phyloP scores from a whole-genome alignment of 2,329 filamentous ascomycete genomes.

The Neopestalotiopsis sp. region DNA sequence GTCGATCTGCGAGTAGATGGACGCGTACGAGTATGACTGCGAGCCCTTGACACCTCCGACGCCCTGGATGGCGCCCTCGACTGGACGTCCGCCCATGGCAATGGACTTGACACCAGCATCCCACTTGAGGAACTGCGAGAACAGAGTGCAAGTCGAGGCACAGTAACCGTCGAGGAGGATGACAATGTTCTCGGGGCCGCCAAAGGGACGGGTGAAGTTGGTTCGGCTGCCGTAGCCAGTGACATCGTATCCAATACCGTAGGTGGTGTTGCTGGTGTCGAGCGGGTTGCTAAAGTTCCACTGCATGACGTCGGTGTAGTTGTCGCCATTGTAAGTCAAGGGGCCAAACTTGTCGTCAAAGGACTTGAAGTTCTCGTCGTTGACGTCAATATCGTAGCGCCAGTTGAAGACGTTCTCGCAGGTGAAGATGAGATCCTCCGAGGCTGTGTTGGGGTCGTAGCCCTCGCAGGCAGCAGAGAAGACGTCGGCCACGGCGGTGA shows the following conservation, averaged over 20 bases:
- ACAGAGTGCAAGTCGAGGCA: conserved; percentile 62
- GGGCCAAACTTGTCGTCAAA: conserved; percentile 50
- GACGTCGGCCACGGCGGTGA: conserved; percentile 37
- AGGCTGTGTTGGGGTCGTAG: conserved; percentile 32
- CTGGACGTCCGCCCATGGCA: conserved; percentile 55
- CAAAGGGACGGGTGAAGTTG: conserved; percentile 58
- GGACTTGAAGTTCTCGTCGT: conserved; percentile 54
- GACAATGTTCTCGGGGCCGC: conserved; percentile 58
- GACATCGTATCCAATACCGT: conserved; percentile 50
- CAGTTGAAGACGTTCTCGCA: conserved; percentile 58
- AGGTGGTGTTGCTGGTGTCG: conserved; percentile 45
- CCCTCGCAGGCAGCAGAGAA: conserved; percentile 32
- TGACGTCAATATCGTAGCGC: conserved; percentile 53
- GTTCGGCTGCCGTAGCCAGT: conserved; percentile 53
- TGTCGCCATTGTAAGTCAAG: conserved; percentile 49
- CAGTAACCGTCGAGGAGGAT: conserved; percentile 65
- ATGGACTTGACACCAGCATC: conserved; percentile 59
- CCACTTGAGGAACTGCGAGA: conserved; percentile 57
- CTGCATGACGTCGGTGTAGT: conserved; percentile 58
- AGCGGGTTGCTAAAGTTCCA: conserved; percentile 53
- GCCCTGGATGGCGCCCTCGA: conserved; percentile 55
- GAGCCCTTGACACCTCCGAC: conserved; percentile 59
- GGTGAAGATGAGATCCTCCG: conserved; percentile 38
- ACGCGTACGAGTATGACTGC: conserved; percentile 39
- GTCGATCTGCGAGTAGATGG: conserved; percentile 34